Percentiles rank a stretch among this genome's conserved stretches.
Conservation (phyloP, 768 basidiomycete species). For the Cytidiella melzeri region DNA sequence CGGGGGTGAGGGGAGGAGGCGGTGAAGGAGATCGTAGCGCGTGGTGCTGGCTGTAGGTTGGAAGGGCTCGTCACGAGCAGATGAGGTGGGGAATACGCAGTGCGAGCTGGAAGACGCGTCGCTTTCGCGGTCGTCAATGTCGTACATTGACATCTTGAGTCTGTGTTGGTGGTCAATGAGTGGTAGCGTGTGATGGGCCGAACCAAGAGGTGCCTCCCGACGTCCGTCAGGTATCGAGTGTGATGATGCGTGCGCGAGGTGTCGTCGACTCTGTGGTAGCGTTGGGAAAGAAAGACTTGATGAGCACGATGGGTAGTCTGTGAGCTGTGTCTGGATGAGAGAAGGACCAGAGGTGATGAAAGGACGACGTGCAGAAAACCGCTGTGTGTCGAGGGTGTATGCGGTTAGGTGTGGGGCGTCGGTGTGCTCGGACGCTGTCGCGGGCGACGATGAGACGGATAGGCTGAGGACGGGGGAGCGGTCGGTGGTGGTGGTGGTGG, state of each 20-base stretch:
- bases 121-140: neutral
- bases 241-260: neutral
- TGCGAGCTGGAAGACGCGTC: constrained; percentile 3
- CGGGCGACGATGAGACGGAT: neutral
- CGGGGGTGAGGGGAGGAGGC: constrained; percentile 22
- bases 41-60: constrained; percentile 21
- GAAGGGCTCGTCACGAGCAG: constrained; percentile 26
- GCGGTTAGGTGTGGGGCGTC: too few relatives aligned
- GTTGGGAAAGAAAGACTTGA: too few relatives aligned
- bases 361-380: neutral
- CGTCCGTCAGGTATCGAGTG: neutral
- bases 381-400: neutral
- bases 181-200: neutral
- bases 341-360: neutral
- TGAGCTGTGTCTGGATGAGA: neutral
- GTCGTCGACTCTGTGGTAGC: too few relatives aligned
- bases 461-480: neutral
- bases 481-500: neutral
- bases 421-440: too few relatives aligned
- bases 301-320: neutral
- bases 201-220: neutral
- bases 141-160: too few relatives aligned
- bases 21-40: constrained; percentile 7
- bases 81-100: constrained; percentile 32
- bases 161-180: neutral